These are phyloP conservation scores for Irpex sp. DNA, from an alignment of 1,284 basidiomycete species.

Conservation along the genomic window DNA sequence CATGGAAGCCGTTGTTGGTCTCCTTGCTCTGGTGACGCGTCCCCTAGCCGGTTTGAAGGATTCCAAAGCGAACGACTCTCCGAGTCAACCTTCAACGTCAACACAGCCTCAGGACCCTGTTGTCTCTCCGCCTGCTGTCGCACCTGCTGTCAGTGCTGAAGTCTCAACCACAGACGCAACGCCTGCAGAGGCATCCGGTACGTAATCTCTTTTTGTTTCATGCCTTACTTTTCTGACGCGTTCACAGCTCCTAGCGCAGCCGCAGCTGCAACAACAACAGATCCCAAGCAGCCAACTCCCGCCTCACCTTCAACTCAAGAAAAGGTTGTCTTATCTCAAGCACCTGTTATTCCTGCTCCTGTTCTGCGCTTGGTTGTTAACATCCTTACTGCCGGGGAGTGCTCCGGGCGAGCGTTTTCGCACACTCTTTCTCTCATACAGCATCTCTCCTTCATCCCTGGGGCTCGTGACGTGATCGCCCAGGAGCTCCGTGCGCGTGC, in stretches of 20 bases:
- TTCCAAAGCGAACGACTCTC: conserved; percentile 25
- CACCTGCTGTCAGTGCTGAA: not conserved
- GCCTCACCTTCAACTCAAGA: conserved; percentile 28
- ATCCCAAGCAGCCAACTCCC: not conserved
- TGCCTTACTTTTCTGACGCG: not conserved
- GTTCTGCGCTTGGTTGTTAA: conserved; percentile 89
- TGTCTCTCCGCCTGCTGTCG: not conserved
- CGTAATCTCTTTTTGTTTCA: not conserved
- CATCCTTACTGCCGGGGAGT: conserved; percentile 91
- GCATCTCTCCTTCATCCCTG: conserved; percentile 83
- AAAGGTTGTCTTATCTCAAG: conserved; percentile 61
- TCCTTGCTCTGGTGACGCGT: conserved; percentile 84
- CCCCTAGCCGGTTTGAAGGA: conserved; percentile 69
- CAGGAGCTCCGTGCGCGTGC: conserved; percentile 83
- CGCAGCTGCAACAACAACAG: conserved; percentile 17
- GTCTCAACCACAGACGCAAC: not conserved
- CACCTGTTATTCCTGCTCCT: conserved; percentile 79
- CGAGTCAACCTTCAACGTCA: conserved; percentile 6
- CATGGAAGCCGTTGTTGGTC: conserved; percentile 86
- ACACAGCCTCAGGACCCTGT: not conserved
- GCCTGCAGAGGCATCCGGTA: not conserved
- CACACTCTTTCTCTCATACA: conserved; percentile 88
- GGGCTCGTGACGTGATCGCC: conserved; percentile 83
- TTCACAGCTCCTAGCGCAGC: not conserved
- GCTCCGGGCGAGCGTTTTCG: conserved; percentile 91